These are phyloP conservation scores for Saccharomyces mikatae DNA, from an alignment of 805 yeast genomes.

Conservation along the genomic window DNA sequence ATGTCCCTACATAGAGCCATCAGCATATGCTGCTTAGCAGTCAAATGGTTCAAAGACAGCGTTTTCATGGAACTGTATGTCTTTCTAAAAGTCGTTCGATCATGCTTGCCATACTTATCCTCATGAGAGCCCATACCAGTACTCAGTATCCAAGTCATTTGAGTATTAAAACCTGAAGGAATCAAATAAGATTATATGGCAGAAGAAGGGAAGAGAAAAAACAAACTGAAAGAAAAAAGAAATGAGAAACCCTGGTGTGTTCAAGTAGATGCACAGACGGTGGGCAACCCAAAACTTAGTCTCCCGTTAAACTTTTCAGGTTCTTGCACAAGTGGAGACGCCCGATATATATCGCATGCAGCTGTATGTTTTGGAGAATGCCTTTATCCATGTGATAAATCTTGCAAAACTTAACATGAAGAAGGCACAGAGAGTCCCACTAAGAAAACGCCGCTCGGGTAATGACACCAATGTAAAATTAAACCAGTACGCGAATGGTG, in stretches of 20 bases:
- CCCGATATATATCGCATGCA: background rate
- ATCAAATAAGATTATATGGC: background rate
- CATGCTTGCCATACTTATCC: constrained; percentile 17
- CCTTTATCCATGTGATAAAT: background rate
- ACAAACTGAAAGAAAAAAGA: background rate
- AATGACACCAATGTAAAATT: background rate
- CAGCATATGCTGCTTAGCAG: constrained; percentile 67
- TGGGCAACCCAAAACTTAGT: background rate
- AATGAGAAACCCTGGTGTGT: background rate
- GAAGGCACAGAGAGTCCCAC: background rate
- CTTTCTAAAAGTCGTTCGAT: constrained; percentile 8
- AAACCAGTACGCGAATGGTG: background rate
- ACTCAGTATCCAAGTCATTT: background rate
- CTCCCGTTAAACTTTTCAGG: background rate
- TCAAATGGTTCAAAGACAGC: constrained; percentile 61
- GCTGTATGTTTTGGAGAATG: background rate
- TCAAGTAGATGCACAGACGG: background rate
- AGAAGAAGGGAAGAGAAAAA: background rate
- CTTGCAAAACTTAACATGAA: background rate
- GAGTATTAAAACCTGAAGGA: background rate
- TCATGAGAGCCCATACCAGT: constrained; percentile 7
- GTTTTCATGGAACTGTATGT: constrained; percentile 38
- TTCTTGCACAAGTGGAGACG: background rate
- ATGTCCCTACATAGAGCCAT: constrained; percentile 73
- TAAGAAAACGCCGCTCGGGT: background rate